Evolutionary conservation across 805 yeast genomes (phyloP), one percentile per base, ranked within the genome.

Genomic region (Pichia nakasei): DNA sequence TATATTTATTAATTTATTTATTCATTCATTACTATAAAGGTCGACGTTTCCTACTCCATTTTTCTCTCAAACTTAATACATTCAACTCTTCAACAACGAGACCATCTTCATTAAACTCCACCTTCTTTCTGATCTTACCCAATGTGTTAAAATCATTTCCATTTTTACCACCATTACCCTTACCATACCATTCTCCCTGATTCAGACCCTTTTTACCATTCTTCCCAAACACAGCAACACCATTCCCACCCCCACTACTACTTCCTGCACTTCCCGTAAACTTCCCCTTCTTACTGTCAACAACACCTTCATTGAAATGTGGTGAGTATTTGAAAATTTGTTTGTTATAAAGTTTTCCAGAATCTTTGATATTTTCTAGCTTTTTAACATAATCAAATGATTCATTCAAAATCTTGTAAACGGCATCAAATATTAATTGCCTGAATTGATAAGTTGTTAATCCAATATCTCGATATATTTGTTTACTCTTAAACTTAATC

Each of bases 101-200:
- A 2, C 55, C 56, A 27, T 51, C 50, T 21, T 52, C 53, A 37
- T 44, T 52, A 31, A 54, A 47, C 27, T 53, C 57, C 27, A 59
- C 47, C 39, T 52, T 56, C 49, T 57, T 58, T 46, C 63, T 50
- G 38, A 57, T 54, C 37, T 55, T 58, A 7, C 63, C 62, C 18
- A 59, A 44, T 34, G 50, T 48, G 5, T 59, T 54, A 7, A n/a
- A 15, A 21, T 38, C 17, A 12, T 17, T 36, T 13, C 19, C 26
- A 9, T 20, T 41, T 8, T 37, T 24, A n/a, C 20, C 29, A 12
- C 35, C 21, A 24, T 24, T 24, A 24, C 27, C 11, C 7, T 29
- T 29, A 29, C 17, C 13, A n/a, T 31, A 29, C 24, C 40, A 27
- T 31, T 40, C 18, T 7, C 29, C 13, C 8, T 11, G 18, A 17